Evolutionary conservation across 257 asterid species (phyloP), one percentile per base, ranked within the genome.

Genomic region (Nicotiana tabacum): DNA sequence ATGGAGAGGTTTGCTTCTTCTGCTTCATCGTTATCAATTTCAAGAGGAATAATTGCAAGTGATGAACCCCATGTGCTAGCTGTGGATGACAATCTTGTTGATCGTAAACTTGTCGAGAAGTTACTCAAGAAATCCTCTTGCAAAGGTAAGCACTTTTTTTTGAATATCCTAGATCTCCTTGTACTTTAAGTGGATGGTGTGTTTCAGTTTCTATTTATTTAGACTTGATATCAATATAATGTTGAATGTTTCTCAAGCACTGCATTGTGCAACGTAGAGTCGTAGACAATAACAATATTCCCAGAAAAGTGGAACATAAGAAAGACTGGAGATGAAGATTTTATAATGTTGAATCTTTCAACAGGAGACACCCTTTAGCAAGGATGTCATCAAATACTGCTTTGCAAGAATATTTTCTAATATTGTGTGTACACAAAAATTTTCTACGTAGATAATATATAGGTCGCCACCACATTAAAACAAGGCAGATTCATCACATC

Each of bases 31-130:
- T 53, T 4, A 21, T 21, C 78, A 27, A 70, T 70, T 70, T 70
- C 78, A 72, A 74, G 12, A 55, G 30, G 35, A 48, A 13, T 43
- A 12, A 76, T 48, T 8, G 53, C 21, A 32, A 24, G 83, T 61
- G 91, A 88, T 55, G 91, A 88, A 82, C 90, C 85, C 6, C 96
- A 90, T 84, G 94, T 92, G 61, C 83, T 92, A 51, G 96, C 92
- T 9, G 93, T 92, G 61, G 96, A 92, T 83, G 94, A 92, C 86
- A 92, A 86, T 86, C 77, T 86, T 66, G 29, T 90, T 56, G 94
- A 92, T 78, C 91, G 96, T 33, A 92, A 82, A 80, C 77, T 92
- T 29, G 96, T 90, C 2, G 96, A 92, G 60, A 90, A 81, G 78
- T 78, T 92, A 87, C 91, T 92, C 87, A 87, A 83, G 83, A 88